Evolutionary conservation across 2,329 filamentous ascomycete species (phyloP), one percentile per base, ranked within the genome.

Genomic region (Ceratocystis ficicola): DNA sequence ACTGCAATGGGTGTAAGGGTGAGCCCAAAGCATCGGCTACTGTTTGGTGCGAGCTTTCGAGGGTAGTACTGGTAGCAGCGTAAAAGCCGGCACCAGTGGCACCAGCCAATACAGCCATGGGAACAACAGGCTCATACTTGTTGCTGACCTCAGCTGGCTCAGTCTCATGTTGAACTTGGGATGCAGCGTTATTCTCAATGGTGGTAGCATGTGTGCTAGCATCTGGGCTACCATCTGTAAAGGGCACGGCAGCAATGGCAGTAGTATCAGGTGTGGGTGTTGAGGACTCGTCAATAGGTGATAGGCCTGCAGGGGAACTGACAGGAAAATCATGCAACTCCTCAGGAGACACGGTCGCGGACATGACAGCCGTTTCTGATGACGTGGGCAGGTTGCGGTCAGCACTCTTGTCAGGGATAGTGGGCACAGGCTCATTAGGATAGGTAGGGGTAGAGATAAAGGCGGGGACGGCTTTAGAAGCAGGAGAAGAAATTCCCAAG

Each of bases 1-100:
- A 65, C 41, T 67, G 63, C 25, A 67, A 28, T 25, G 66, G 66
- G n/a, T 64, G 62, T 2, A 67, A 22, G 28, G 30, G 30, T 5
- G 15, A 22, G 22, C 36, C 52, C n/a, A 52, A 50, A 15, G 62
- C 17, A 10, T 67, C 62, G 22, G 64, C 36, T 2, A 30, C 30
- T 28, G 62, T 55, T 41, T 64, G 62, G 15, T 30, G 62, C 4
- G 57, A 25, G 44, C 60, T 63, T 20, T 64, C 62, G 17, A 63
- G 20, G 3, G 59, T 12, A 12, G 44, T 20, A 1, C 28, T 10
- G n/a, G 64, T 7, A 44, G 25, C 44, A 25, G 36, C 61, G 28
- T 10, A n/a, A 50, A 28, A 28, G 15, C 36, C 25, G 20, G 57
- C 32, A 15, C 12, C 28, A n/a, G 30, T 25, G n/a, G 48, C 32